Evolutionary conservation across 2,329 filamentous ascomycete genomes (phyloP), one percentile per base, ranked within the genome.

Genomic region (Nemania bipapillata): DNA sequence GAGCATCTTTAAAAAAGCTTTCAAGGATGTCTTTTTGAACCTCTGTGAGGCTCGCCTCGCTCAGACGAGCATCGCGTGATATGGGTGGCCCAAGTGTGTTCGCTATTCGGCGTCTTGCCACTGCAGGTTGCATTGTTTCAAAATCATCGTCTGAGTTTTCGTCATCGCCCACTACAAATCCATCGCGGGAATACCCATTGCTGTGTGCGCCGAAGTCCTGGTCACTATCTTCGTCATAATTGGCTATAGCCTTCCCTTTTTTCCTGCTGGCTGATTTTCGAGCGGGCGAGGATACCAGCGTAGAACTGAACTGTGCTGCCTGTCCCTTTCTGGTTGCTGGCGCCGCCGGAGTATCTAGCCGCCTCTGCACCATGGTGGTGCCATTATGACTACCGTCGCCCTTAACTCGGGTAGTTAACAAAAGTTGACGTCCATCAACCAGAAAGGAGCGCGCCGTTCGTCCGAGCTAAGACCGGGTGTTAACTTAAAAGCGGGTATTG

Each of bases 1-100:
- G 89, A 0, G 91, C 92, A 53, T 88, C 84, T 0, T 80, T 77
- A 24, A 93, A 84, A 76, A 95, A 96, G 32, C 85, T 81, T 24
- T 86, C 81, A n/a, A 94, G 83, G 24, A 92, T 79, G 63, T 87
- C 85, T 54, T 85, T 83, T 74, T 94, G 91, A 24, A 90, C 79
- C 0, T 89, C 86, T 15, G 84, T 81, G 1, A 93, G 78, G 20
- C 77, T 73, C 11, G 79, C 78, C 22, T 81, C 80, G 20, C 83
- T 81, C 70, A 91, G 82, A 22, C 85, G 84, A 22, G 82, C 78
- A 73, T 90, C 86, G 12, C 81, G 81, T 1, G 84, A 86, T 68
- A 91, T 92, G 0, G 89, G 90, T 32, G 85, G 83, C 1, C 86
- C 87, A 26, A 87, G 79, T 20, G 83, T 72, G 68, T 76, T 77